Evolutionary conservation across 2,329 filamentous ascomycete genomes (phyloP), one percentile per base, ranked within the genome.

Genomic region (Coleophoma cylindrospora): DNA sequence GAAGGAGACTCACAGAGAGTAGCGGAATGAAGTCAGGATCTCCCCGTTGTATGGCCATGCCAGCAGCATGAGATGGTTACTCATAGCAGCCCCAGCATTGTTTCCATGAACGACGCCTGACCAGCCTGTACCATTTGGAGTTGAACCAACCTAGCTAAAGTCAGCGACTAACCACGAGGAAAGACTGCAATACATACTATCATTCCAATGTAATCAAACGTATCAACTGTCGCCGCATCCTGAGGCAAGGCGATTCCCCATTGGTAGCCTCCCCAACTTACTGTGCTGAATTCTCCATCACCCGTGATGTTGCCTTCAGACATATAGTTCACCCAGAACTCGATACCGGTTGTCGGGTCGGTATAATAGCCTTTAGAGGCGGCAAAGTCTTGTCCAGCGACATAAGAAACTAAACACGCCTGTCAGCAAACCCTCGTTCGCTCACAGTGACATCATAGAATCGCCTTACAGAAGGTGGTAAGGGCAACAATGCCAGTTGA

Each of bases 121-220:
- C 77, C 77, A 84, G 14, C 80, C 81, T 21, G 72, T 74, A 3
- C 68, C 64, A 15, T 71, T 70, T 3, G 49, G 70, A 58, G 61
- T 74, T 73, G 68, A 72, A 61, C 76, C 77, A 53, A 47, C 44
- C 51, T 54, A 40, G 14, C 50, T 9, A 22, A 48, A 27, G 27
- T 27, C 27, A 27, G 27, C 27, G 6, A 27, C 6, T 19, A 10
- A 27, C 9, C 27, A 27, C 27, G 7, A 7, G 9, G 6, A 27
- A 8, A 10, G 2, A 27, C 7, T 27, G 27, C 9, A 7, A 27
- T 27, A 49, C 72, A 56, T 56, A 82, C 80, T 44, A 83, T 66
- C 45, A 79, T 72, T 36, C 81, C 81, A 50, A 84, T 78, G 56
- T 82, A 83, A 60, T 84, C 81, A 41, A 68, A 72, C 5, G 73